These are phyloP conservation scores for Scleroderma bovista DNA, from an alignment of 768 basidiomycete genomes.

Conservation along the genomic window DNA sequence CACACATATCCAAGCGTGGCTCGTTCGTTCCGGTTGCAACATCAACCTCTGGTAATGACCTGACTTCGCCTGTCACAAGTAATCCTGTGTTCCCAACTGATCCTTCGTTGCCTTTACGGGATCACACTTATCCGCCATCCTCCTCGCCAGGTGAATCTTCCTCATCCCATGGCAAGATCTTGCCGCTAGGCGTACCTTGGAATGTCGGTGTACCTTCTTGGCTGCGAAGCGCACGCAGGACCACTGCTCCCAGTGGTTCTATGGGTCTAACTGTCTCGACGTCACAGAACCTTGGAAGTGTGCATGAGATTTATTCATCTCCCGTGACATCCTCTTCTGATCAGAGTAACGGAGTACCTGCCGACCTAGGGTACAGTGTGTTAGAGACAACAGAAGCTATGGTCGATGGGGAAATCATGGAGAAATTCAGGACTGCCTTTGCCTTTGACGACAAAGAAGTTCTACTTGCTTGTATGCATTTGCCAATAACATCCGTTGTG, in stretches of 20 bases:
- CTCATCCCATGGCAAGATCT: conserved; percentile 38
- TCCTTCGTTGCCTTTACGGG: conserved; percentile 26
- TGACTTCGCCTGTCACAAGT: conserved; percentile 1
- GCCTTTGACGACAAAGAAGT: conserved; percentile 86
- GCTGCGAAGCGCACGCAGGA: conserved; percentile 49
- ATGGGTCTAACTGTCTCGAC: conserved; percentile 13
- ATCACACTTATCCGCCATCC: conserved; percentile 81
- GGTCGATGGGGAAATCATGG: conserved; percentile 56
- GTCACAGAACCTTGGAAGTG: conserved; percentile 29
- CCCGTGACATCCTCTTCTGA: conserved; percentile 20
- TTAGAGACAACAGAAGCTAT: conserved; percentile 65
- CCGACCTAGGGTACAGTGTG: conserved; percentile 74
- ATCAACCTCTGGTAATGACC: conserved; percentile 22
- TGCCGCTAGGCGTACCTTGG: conserved; percentile 38
- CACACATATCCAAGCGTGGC: conserved; percentile 57
- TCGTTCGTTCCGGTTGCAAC: conserved; percentile 58
- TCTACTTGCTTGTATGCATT: conserved; percentile 68
- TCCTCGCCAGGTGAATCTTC: conserved; percentile 46
- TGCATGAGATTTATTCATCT: conserved; percentile 58
- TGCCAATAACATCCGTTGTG: neutral
- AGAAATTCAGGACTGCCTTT: conserved; percentile 78
- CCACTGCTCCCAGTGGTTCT: conserved; percentile 26
- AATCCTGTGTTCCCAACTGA: conserved; percentile 15
- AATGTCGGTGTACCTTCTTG: conserved; percentile 67
- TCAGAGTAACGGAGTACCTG: conserved; percentile 29